phyloP scores from a whole-genome alignment of 2,329 filamentous ascomycete genomes.

The Chrysoporthe austroafricana region DNA sequence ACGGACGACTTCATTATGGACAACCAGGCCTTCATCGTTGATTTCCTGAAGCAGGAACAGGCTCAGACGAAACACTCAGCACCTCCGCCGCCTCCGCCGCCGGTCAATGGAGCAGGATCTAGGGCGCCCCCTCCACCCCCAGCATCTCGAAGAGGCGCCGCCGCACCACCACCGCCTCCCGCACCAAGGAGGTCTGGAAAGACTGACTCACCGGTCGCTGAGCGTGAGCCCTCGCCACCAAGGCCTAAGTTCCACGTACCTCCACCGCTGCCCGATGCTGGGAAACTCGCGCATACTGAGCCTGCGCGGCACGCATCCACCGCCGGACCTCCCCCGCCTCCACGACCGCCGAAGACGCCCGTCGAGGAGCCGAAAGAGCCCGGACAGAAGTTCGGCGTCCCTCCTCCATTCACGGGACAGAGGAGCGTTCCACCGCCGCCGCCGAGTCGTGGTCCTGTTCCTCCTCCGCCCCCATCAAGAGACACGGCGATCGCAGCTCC shows the following conservation, averaged over 20 bases:
- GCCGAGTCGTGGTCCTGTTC: slow-evolving; percentile 70
- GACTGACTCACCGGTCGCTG: slow-evolving; percentile 44
- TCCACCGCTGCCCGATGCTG: slow-evolving; percentile 86
- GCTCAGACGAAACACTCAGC: slow-evolving; percentile 49
- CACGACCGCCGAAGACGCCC: slow-evolving; percentile 70
- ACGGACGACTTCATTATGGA: slow-evolving; percentile 70
- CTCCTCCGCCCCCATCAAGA: slow-evolving; percentile 68
- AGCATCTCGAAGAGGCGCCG: slow-evolving; percentile 37
- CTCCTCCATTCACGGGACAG: slow-evolving; percentile 76
- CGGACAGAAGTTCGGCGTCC: slow-evolving; percentile 70
- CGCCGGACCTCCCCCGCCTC: slow-evolving; percentile 69
- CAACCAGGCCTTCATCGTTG: slow-evolving; percentile 70
- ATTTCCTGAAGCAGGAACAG: slow-evolving; percentile 64
- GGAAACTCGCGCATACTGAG: slow-evolving; percentile 73
- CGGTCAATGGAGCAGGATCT: slow-evolving; percentile 42
- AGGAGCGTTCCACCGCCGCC: slow-evolving; percentile 74
- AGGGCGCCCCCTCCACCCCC: slow-evolving; percentile 49
- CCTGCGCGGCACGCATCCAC: slow-evolving; percentile 50
- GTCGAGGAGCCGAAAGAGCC: slow-evolving; percentile 66
- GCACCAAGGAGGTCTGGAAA: slow-evolving; percentile 64
- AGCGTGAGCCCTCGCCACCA: slow-evolving; percentile 65
- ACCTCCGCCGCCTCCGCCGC: slow-evolving; percentile 38
- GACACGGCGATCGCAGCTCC: slow-evolving; percentile 37
- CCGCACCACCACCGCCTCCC: slow-evolving; percentile 58
- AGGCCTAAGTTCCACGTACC: slow-evolving; percentile 79